Evolutionary conservation across 2,329 filamentous ascomycete species (phyloP), one percentile per base, ranked within the genome.

Genomic region (Penicillium corylophilum): DNA sequence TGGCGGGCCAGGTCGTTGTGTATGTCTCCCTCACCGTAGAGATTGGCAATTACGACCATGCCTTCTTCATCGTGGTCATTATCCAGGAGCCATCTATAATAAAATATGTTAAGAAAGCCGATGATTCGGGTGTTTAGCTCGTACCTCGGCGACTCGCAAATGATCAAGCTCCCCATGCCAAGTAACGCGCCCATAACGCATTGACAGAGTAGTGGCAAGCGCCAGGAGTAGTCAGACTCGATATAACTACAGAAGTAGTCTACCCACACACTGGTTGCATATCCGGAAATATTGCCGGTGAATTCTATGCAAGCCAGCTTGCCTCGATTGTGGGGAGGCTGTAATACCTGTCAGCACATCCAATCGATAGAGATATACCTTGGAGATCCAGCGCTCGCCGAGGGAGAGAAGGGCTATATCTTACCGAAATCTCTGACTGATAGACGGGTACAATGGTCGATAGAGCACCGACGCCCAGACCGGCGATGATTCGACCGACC

Each of bases 41-140:
- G 80, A 69, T 97, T 97, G 53, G 94, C 94, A 75, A 99, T 97
- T 44, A 99, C 94, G 24, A 96, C 87, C 74, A 99, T 96, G 47
- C 94, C 94, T 72, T 99, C 94, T 71, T 99, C 94, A 67, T 99
- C 94, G 66, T 96, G 89, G 64, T 99, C 94, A 68, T 96, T 96
- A 69, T 99, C 94, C 43, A 99, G 80, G 8, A 99, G 84, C 94
- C 94, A 99, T 77, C 93, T 94, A 60, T 8, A 51, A n/a, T 5
- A 3, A 44, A 44, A 12, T 4, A 5, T n/a, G 16, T 23, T 44
- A 33, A 20, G 8, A 44, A 9, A 35, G n/a, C 18, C 12, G 13
- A 13, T 8, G n/a, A 24, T 20, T 20, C 5, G 16, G 41, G 18
- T 16, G 3, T 8, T 7, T 26, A 22, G n/a, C 6, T 12, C 60